Evolutionary conservation across 2,329 filamentous ascomycete species (phyloP), one percentile per base, ranked within the genome.

Genomic region (Colletotrichum costaricense): DNA sequence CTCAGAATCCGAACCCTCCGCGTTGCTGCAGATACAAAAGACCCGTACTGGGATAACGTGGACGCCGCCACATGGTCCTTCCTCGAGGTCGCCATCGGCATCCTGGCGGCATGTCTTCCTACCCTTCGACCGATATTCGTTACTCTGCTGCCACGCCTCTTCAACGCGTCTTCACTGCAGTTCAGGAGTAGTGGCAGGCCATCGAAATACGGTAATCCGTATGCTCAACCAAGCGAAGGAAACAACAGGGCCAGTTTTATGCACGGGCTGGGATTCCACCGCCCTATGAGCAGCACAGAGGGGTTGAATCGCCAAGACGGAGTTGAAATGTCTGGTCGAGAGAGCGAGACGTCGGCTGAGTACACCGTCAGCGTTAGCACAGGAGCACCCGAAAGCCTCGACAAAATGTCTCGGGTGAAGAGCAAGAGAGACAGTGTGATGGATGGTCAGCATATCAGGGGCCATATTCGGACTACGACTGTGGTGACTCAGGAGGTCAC

Each of bases 11-110:
- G 78, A 33, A 79, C 78, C 4, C 76, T 82, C 22, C 76, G 74
- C 56, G 58, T 58, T 11, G 78, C 78, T 11, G 74, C 74, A 24
- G 70, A 68, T 3, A 77, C 75, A 5, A 19, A 73, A 19, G 76
- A 76, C 71, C 74, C 76, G 1, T 77, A 78, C 33, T 82, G 80
- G 79, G 78, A 80, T 64, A 80, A 80, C 35, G 76, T 79, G 2
- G 75, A 78, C 8, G 78, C 80, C 1, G 77, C 80, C 1, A 80
- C 79, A 57, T 80, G 79, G 77, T 79, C 79, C 12, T 76, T 79
- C 58, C 78, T 79, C 35, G 80, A 82, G 69, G 74, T 81, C 67
- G 78, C 77, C 65, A 77, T 78, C 26, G 79, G 76, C 28, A 80
- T 81, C 16, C 42, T 79, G 3, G 79, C 77, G 30, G 79, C 79